phyloP scores from a whole-genome alignment of 495 filamentous ascomycete species.

The Hypomontagnella submonticulosa region DNA sequence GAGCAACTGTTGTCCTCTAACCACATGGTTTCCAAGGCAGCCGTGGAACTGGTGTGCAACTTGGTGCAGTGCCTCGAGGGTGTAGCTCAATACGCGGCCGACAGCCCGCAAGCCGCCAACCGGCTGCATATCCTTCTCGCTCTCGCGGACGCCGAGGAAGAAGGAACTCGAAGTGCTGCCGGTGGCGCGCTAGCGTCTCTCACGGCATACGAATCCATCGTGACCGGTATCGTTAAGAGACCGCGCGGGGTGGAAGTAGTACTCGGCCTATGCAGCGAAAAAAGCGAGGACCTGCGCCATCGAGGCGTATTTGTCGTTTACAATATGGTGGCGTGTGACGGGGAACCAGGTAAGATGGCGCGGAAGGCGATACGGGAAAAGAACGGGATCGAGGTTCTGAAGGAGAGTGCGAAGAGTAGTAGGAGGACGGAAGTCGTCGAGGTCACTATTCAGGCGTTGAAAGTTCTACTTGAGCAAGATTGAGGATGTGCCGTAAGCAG shows the following conservation, averaged over 20 bases:
- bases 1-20: slow-evolving; percentile 84
- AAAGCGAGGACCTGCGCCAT: slow-evolving; percentile 77
- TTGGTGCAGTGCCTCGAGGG: slow-evolving; percentile 82
- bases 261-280: slow-evolving; percentile 78
- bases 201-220: slow-evolving; percentile 77
- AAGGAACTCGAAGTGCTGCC: slow-evolving; percentile 80
- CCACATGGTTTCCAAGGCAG: slow-evolving; percentile 79
- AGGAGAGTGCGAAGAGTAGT: slow-evolving; percentile 71
- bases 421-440: slow-evolving; percentile 71
- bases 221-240: slow-evolving; percentile 72
- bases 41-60: slow-evolving; percentile 92
- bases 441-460: slow-evolving; percentile 70
- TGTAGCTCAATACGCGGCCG: slow-evolving; percentile 78
- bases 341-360: slow-evolving; percentile 61
- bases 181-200: slow-evolving; percentile 89
- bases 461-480: slow-evolving; percentile 63
- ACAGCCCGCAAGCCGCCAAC: slow-evolving; percentile 71
- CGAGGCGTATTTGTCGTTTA: slow-evolving; percentile 80
- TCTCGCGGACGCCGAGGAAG: slow-evolving; percentile 85
- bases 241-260: slow-evolving; percentile 76
- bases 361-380: slow-evolving; percentile 58
- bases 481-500: neutral
- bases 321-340: slow-evolving; percentile 67
- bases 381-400: slow-evolving; percentile 69
- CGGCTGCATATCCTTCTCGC: slow-evolving; percentile 86